Evolutionary conservation across 139 green algal species (phyloP), one percentile per base, ranked within the genome.

Genomic region (Coccomyxa sp.): DNA sequence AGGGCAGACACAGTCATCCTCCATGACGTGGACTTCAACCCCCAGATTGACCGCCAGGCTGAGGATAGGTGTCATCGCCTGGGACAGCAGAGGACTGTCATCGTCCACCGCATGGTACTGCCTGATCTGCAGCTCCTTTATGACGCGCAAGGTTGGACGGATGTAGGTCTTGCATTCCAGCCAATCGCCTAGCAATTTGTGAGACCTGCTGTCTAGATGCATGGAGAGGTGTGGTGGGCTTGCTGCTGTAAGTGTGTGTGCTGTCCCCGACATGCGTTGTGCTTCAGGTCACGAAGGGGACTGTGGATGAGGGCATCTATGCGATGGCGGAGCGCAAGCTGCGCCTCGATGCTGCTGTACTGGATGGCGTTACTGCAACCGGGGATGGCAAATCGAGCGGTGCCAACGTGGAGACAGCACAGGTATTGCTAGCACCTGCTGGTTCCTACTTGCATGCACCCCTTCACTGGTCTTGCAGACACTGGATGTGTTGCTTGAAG

Each of bases 11-110:
- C 94, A 0, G 95, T 99, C 70, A 92, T 98, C 73, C 81, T 99
- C 78, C 91, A 97, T 79, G 95, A 99, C 79, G 86, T 95, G 36
- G 95, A 97, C 87, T 98, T 97, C 89, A 98, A 98, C 83, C 95
- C 95, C 33, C 84, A 90, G 85, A 88, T 92, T n/a, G 91, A 95
- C 84, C 73, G 85, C 7, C 90, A 95, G 83, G 91, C 91, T 16
- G 91, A 95, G 83, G 91, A 95, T 80, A 80, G 94, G 31, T 92
- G 88, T 76, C 86, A 87, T 83, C 87, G 91, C 64, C 87, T 99
- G 73, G 95, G 95, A 4, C 95, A 99, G 86, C 95, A 86, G 0
- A 86, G 87, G 7, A 80, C 88, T 6, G 95, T 99, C 41, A 94
- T 86, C 12, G 92, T 99, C 55, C 93, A 98, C 88, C 92, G 95